Conservation (phyloP, 2,329 filamentous ascomycete genomes). For the Diaporthe caulivora region DNA sequence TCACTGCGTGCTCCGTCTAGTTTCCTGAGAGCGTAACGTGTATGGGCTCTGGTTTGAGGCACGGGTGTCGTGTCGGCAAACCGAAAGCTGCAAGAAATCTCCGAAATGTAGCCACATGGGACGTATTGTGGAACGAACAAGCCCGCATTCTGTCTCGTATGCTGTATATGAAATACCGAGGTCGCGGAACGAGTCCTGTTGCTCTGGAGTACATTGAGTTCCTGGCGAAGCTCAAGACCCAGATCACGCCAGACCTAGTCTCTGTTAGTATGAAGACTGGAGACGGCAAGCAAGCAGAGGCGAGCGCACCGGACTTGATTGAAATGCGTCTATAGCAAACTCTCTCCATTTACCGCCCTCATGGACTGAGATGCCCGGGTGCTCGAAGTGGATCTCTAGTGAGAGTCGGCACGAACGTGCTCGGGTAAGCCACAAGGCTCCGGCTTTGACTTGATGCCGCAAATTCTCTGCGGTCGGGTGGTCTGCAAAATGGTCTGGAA, state of each 20-base stretch:
- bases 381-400: constrained; percentile 16
- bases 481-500: constrained; percentile 10
- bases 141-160: constrained; percentile 2
- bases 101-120: constrained; percentile 27
- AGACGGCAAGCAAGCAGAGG: background rate
- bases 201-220: constrained; percentile 23
- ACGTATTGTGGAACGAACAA: constrained; percentile 28
- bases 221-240: constrained; percentile 31
- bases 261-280: background rate
- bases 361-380: background rate
- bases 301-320: constrained; percentile 3
- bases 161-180: constrained; percentile 35
- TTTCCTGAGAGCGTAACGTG: background rate
- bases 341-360: background rate
- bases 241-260: constrained; percentile 32
- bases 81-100: constrained; percentile 23
- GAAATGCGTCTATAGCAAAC: constrained; percentile 15
- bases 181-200: background rate
- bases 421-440: constrained; percentile 35
- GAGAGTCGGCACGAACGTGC: constrained; percentile 33
- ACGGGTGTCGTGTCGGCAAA: background rate
- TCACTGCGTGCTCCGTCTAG: background rate
- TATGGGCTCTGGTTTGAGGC: background rate
- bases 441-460: constrained; percentile 32
- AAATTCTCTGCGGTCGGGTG: constrained; percentile 22